Base-by-base conservation (phyloP, 2,329 filamentous ascomycete genomes). In the Mycosphaerella sp. region DNA sequence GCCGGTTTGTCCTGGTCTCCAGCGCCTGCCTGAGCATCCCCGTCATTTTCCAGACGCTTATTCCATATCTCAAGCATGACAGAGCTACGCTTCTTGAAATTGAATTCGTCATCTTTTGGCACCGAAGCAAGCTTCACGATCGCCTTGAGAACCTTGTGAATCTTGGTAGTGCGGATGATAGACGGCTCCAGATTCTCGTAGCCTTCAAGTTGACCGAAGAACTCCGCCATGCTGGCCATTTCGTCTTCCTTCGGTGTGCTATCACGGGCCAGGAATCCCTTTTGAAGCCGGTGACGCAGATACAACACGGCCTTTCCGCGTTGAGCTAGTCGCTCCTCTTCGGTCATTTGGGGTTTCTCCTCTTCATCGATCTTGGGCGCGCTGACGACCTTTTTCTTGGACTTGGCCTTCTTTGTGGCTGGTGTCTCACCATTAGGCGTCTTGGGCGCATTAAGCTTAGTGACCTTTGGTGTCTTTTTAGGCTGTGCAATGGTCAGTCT, bases 131-230 rank as follows among this genome's bases (percentile, higher is more conserved):
- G 77, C 75, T 95, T 96, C 63, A 96, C 75, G 59, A 98, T 93
- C 4, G 86, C 89, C 74, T 94, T 95, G 51, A 98, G 79, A 9
- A 98, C 91, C 75, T 98, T 98, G 81, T 97, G 91, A 71, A 98
- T 96, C 78, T 97, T 98, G 56, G 93, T 98, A 12, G 75, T 77
- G 57, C 87, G 83, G 64, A 97, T 95, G 62, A 96, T 93, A 59
- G 83, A 82, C 27, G 87, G 88, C 67, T 97, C 91, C 4, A 97
- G 80, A 58, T 95, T 87, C 1, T 81, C 68, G 76, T 82, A 85
- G 6, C 77, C 80, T 72, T 98, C 93, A 5, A 98, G 80, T 69
- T 94, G 88, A 27, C 77, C 79, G 51, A 94, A 76, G 63, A 84
- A 88, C 14, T 87, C 84, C 4, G 84, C 84, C 84, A 93, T 89